phyloP scores from a whole-genome alignment of 2,329 filamentous ascomycete genomes.

The Fonsecaea monophora region DNA sequence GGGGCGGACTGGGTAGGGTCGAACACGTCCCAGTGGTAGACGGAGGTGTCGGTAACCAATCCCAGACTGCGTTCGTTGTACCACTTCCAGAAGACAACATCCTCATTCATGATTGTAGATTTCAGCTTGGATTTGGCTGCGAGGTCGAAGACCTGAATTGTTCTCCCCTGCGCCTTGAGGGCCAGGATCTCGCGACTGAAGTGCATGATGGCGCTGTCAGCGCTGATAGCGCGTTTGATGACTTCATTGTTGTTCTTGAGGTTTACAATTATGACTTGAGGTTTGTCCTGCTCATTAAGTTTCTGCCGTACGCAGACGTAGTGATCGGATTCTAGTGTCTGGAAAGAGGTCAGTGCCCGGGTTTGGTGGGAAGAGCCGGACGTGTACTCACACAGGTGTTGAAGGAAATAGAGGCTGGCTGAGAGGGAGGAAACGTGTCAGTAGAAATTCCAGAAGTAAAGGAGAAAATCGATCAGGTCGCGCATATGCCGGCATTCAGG shows the following conservation, averaged over 20 bases:
- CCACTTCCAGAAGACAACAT: slow-evolving; percentile 99
- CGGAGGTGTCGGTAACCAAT: slow-evolving; percentile 85
- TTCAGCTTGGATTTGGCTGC: slow-evolving; percentile 93
- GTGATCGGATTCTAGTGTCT: slow-evolving; percentile 98
- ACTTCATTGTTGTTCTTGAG: slow-evolving; percentile 98
- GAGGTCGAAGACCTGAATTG: slow-evolving; percentile 97
- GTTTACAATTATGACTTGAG: slow-evolving; percentile 96
- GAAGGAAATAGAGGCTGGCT: slow-evolving; percentile 79
- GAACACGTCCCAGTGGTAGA: slow-evolving; percentile 98
- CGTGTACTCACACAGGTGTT: slow-evolving; percentile 76
- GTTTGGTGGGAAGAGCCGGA: slow-evolving; percentile 14
- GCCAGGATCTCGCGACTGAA: slow-evolving; percentile 96
- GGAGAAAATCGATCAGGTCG: neutral
- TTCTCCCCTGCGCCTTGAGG: slow-evolving; percentile 90
- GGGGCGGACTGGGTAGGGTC: slow-evolving; percentile 79
- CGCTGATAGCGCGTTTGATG: slow-evolving; percentile 93
- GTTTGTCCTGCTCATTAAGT: slow-evolving; percentile 79
- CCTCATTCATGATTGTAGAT: slow-evolving; percentile 94
- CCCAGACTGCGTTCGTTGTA: slow-evolving; percentile 87
- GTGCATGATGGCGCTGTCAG: slow-evolving; percentile 99
- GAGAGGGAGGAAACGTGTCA: slow-evolving; percentile 44
- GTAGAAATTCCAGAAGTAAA: slow-evolving; percentile 16
- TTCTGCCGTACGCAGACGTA: slow-evolving; percentile 97
- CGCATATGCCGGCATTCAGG: neutral
- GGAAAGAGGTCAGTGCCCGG: slow-evolving; percentile 40